These are phyloP conservation scores for Pouteria glomerata DNA, from an alignment of 148 eudicot genomes.

Conservation along the genomic window DNA sequence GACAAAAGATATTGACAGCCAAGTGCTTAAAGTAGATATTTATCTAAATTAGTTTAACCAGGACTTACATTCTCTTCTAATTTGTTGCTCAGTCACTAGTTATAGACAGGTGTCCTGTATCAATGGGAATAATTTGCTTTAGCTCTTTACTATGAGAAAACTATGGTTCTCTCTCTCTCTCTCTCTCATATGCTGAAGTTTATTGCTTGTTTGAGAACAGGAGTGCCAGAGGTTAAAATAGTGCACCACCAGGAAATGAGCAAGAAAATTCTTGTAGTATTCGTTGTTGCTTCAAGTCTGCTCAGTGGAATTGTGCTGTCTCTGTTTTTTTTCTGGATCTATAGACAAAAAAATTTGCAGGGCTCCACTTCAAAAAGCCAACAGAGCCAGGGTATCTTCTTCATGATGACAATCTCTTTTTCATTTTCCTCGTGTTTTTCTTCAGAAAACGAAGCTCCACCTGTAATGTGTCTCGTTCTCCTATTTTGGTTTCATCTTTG, in stretches of 20 bases:
- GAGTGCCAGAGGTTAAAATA: slow-evolving; percentile 15
- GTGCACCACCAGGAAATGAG: slow-evolving; percentile 41
- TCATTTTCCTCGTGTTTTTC: neutral
- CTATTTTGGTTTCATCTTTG: neutral
- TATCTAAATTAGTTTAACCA: neutral
- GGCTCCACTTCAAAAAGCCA: slow-evolving; percentile 16
- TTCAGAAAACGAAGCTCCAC: neutral
- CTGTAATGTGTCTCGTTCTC: neutral
- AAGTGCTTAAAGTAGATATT: neutral
- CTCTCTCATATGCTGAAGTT: no score
- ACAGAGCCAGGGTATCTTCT: slow-evolving; percentile 24
- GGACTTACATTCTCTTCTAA: neutral
- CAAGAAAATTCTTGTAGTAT: slow-evolving; percentile 40
- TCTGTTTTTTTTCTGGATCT: slow-evolving; percentile 33
- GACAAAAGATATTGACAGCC: neutral
- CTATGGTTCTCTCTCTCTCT: no score
- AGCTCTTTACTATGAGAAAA: no score
- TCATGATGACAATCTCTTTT: neutral
- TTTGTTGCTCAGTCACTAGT: no score
- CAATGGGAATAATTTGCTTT: no score
- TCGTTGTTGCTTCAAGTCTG: slow-evolving; percentile 36
- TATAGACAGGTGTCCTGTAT: no score
- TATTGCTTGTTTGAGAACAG: slow-evolving; percentile 16
- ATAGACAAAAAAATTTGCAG: slow-evolving; percentile 25
- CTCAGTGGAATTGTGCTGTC: slow-evolving; percentile 37